Evolutionary conservation across 768 basidiomycete genomes (phyloP).

Genomic region (Ramaria sp.): DNA sequence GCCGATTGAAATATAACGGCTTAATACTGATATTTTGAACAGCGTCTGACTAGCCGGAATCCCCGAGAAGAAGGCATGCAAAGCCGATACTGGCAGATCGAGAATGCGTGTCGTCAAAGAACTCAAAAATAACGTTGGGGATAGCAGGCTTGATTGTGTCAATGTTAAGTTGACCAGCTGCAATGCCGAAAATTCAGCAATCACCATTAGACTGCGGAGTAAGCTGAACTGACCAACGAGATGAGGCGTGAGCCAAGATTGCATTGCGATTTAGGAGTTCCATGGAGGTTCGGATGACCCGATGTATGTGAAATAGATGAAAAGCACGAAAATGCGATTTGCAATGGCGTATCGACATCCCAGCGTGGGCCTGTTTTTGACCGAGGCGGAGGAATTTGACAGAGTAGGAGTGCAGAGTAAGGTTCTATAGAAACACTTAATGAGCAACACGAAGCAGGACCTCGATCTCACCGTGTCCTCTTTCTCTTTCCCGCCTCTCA

Average conservation of each 20-base stretch:
- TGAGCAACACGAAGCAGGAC: constrained; percentile 4
- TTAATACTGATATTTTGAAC: constrained; percentile 4
- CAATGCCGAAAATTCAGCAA: neutral
- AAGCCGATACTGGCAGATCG: neutral
- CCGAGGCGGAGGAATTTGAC: constrained; percentile 47
- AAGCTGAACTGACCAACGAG: constrained; percentile 1
- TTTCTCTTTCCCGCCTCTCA: constrained; percentile 27
- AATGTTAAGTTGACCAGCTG: constrained; percentile 7
- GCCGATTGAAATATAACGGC: neutral
- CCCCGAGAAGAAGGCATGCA: neutral
- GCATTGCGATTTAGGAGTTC: neutral
- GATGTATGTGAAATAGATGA: neutral
- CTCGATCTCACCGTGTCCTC: constrained; percentile 27
- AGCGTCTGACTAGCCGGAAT: neutral
- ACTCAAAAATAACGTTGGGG: neutral
- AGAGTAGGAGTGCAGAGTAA: constrained; percentile 43
- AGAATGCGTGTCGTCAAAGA: neutral
- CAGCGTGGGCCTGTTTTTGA: constrained; percentile 37
- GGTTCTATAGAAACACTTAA: constrained; percentile 19
- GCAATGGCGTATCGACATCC: constrained; percentile 41
- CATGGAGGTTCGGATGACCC: neutral
- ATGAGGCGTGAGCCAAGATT: constrained; percentile 6
- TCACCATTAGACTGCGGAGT: neutral
- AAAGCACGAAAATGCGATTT: constrained; percentile 26
- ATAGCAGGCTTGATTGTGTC: neutral